phyloP scores from a whole-genome alignment of 2,329 filamentous ascomycete genomes.

The Leptoxyphium fumago region DNA sequence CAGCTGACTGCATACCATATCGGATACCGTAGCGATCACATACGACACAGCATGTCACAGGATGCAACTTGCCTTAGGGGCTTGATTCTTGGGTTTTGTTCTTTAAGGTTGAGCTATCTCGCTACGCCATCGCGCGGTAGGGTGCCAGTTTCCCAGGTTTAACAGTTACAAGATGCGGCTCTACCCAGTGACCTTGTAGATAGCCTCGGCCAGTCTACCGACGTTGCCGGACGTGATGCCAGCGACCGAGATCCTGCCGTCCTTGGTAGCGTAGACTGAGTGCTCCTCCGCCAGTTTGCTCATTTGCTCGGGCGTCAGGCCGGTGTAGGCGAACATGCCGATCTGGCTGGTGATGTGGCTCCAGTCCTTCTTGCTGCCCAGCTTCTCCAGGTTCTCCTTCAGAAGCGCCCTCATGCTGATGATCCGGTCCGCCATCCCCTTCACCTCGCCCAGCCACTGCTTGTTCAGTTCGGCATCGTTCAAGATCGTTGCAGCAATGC shows the following conservation, averaged over 20 bases:
- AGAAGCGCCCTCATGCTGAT: constrained; percentile 94
- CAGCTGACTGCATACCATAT: no score
- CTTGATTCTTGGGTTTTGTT: neutral
- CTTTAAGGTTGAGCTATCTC: neutral
- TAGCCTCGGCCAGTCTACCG: constrained; percentile 64
- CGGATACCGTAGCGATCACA: no score
- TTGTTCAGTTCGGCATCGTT: constrained; percentile 71
- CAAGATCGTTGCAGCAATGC: constrained; percentile 83
- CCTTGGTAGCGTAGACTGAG: constrained; percentile 94
- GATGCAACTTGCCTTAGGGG: no score
- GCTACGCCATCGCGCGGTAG: no score
- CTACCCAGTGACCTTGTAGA: constrained; percentile 65
- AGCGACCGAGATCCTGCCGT: constrained; percentile 73
- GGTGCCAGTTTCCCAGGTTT: no score
- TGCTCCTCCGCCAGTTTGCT: constrained; percentile 81
- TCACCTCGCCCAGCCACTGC: constrained; percentile 93
- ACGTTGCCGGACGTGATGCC: constrained; percentile 72
- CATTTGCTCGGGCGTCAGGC: constrained; percentile 83
- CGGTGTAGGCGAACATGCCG: constrained; percentile 99
- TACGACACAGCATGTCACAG: no score
- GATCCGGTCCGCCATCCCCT: constrained; percentile 98
- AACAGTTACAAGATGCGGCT: no score
- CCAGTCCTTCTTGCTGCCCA: constrained; percentile 96
- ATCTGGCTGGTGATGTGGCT: constrained; percentile 97
- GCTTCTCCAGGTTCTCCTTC: constrained; percentile 85